Conservation (phyloP, 176 grass and related monocot species). For the Phyllostachys edulis region DNA sequence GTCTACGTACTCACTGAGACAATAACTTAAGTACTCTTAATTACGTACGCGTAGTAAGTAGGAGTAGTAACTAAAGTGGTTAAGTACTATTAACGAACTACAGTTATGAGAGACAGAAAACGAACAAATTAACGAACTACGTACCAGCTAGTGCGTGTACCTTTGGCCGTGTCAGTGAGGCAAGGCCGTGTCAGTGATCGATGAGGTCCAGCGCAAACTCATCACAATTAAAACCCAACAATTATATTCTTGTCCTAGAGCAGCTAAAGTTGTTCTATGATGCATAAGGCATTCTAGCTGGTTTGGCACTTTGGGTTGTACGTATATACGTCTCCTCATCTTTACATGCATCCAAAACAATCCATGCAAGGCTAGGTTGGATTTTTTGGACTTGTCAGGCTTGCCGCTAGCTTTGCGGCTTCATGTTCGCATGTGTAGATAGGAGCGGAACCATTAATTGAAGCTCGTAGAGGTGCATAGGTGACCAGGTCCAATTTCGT, state of each 20-base stretch:
- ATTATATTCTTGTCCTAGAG: neutral
- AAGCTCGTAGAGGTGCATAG: no score
- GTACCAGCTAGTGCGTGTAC: neutral
- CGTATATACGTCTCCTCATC: no score
- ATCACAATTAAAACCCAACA: neutral
- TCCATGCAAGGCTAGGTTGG: neutral
- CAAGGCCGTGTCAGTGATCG: neutral
- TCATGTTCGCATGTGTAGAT: neutral
- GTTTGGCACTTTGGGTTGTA: neutral
- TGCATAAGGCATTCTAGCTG: neutral
- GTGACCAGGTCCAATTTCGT: no score
- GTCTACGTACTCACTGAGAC: neutral
- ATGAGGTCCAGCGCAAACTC: neutral
- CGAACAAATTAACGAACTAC: neutral
- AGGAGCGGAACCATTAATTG: no score
- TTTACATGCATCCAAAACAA: neutral
- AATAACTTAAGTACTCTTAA: no score
- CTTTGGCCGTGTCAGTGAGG: neutral
- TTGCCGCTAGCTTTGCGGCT: neutral
- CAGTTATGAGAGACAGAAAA: neutral
- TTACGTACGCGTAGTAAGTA: no score
- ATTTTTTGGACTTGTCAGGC: constrained; percentile 6
- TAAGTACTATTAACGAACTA: no score
- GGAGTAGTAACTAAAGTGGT: no score
- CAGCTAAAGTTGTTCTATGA: neutral